A percentile compares a stretch with the other conserved stretches of the same genome.
These are phyloP conservation scores for Astraeus odoratus DNA, from an alignment of 768 basidiomycete genomes.

Conservation along the genomic window DNA sequence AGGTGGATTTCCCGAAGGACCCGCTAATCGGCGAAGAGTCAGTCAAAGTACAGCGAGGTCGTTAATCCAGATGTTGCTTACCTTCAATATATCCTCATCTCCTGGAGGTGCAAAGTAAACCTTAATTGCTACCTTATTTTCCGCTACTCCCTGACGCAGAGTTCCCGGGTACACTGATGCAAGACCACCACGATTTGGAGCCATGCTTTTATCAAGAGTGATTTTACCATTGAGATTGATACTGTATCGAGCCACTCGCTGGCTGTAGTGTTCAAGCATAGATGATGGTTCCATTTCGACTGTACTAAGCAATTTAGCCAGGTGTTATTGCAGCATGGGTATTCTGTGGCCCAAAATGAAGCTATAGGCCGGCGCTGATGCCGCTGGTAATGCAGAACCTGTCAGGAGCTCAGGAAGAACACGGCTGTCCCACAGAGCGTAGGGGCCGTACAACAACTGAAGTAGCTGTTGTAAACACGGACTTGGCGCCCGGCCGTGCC, in stretches of 20 bases:
- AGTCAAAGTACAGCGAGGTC: not conserved
- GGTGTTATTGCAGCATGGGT: no score
- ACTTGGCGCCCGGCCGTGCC: no score
- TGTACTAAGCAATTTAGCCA: no score
- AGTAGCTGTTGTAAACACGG: no score
- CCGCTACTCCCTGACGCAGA: not conserved
- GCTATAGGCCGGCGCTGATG: no score
- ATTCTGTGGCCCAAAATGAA: no score
- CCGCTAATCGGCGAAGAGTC: not conserved
- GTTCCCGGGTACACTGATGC: not conserved
- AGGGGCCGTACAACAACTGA: no score
- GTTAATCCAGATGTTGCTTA: not conserved
- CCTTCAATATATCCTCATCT: not conserved
- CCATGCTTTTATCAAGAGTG: not conserved
- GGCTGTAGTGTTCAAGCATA: no score
- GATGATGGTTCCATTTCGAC: no score
- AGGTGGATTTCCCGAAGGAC: not conserved
- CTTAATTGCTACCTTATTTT: not conserved
- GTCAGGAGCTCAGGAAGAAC: no score
- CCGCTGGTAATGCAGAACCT: no score
- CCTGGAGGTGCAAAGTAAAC: not conserved
- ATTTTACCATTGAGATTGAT: conserved; percentile 8
- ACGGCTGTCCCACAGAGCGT: no score
- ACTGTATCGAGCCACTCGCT: conserved; percentile 22
- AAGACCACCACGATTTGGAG: not conserved